phyloP scores from a whole-genome alignment of 192 early-diverging fungal genomes.

The Phlyctochytrium arcticum region DNA sequence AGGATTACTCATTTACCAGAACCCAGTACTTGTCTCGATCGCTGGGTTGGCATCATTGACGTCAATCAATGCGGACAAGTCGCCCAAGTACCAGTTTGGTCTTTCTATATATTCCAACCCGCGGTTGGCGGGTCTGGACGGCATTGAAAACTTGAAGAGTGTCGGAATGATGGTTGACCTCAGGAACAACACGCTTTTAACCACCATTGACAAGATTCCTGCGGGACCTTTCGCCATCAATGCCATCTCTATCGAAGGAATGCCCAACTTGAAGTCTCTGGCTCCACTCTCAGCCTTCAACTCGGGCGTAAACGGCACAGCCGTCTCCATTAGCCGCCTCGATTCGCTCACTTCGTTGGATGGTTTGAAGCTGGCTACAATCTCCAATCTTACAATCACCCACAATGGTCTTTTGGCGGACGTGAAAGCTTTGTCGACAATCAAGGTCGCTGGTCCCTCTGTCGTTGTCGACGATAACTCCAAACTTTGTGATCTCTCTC shows the following conservation, averaged over 20 bases:
- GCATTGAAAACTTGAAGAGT: conserved; percentile 12
- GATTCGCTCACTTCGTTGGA: conserved; percentile 2
- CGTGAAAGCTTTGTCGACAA: not conserved
- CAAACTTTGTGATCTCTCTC: conserved; percentile 15
- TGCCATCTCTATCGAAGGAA: not conserved
- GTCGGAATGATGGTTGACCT: conserved; percentile 10
- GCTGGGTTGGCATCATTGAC: not conserved
- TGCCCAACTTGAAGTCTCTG: not conserved
- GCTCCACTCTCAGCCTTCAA: not conserved
- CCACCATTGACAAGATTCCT: not conserved
- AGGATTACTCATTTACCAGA: conserved; percentile 21
- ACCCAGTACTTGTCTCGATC: conserved; percentile 10
- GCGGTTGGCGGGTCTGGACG: conserved; percentile 4
- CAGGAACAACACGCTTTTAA: not conserved
- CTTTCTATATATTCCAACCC: conserved; percentile 14
- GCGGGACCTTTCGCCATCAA: not conserved
- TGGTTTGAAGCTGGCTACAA: not conserved
- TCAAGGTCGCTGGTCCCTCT: conserved; percentile 11
- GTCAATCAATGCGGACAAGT: conserved; percentile 4
- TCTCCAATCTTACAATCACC: conserved; percentile 9
- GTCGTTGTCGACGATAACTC: conserved; percentile 11
- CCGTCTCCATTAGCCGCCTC: not conserved
- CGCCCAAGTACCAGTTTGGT: conserved; percentile 8
- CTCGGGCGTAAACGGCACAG: not conserved
- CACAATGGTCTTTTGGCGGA: conserved; percentile 3